Base-by-base conservation (phyloP, 2,329 filamentous ascomycete genomes). In the Fulvia fulva region DNA sequence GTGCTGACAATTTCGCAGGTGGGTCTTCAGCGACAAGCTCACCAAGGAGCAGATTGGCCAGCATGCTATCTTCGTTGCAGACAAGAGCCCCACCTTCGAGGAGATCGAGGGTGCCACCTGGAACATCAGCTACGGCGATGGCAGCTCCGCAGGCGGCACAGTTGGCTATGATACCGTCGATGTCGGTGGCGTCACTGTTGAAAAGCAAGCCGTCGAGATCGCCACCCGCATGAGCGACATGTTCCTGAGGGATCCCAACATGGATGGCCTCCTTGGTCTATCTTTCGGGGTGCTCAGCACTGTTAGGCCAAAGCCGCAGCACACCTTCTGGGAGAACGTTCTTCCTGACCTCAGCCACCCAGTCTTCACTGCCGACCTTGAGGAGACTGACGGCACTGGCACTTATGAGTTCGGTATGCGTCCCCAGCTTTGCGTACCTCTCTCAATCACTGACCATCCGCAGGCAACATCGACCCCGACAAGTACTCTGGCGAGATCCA, bases 291-390 rank as follows among this genome's bases (percentile, higher is more conserved):
- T 70, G 19, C 77, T 85, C 74, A 86, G 86, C 74, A 83, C 78
- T 3, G 78, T 84, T 58, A 11, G 51, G 51, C 57, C 60, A 69
- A 16, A 75, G 23, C 54, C 78, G 62, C 85, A 88, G 64, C 86
- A 85, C 74, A 90, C 87, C 11, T 91, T 90, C 73, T 89, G 90
- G 70, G 86, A 89, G 68, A 90, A 88, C 70, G 76, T 88, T 64
- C 81, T 83, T 72, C 63, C 72, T n/a, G 72, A 76, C 19, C 81
- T 91, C 23, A 80, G 83, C 25, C 74, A 83, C 72, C 87, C 87
- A 0, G 75, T 92, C 43, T 88, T 92, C 74, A 89, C 88, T 0
- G 87, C 86, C 23, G 81, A 87, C 60, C 78, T 93, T 46, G 83
- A 83, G 68, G 80, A 82, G 41, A 63, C 80, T 58, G 77, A 78